Conservation (phyloP, 2,329 filamentous ascomycete genomes). For the Cercospora sesami region DNA sequence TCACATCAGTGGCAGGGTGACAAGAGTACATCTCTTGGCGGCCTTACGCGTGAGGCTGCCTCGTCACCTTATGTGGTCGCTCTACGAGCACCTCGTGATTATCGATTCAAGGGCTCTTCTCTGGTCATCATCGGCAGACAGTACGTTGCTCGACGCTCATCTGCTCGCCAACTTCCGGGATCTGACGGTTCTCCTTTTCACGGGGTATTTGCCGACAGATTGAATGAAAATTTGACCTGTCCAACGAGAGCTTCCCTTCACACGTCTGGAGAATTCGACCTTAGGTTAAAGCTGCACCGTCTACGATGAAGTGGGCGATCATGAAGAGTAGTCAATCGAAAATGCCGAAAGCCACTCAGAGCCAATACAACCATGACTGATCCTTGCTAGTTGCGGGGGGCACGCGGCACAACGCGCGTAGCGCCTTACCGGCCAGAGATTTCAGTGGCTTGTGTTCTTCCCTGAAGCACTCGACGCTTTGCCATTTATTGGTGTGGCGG, state of each 20-base stretch:
- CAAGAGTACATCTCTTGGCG: not conserved
- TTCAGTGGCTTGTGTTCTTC: not conserved
- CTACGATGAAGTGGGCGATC: not conserved
- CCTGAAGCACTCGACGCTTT: not conserved
- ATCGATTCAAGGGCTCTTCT: not conserved
- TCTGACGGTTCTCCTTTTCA: not conserved
- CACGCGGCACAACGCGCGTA: not conserved
- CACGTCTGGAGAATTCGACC: constrained; percentile 3
- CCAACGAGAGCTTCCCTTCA: not conserved
- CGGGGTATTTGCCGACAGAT: not conserved
- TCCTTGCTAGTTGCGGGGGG: not conserved
- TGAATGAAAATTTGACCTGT: not conserved
- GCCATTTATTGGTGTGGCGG: not conserved
- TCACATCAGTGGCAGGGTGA: not conserved
- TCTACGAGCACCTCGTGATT: not conserved
- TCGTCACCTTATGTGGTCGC: not conserved
- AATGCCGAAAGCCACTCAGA: not conserved
- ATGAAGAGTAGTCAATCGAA: not conserved
- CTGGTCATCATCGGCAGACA: not conserved
- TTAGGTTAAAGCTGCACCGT: not conserved
- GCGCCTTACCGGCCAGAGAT: not conserved
- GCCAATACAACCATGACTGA: not conserved
- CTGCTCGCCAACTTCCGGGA: not conserved
- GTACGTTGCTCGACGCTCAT: not conserved
- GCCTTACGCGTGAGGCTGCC: not conserved